phyloP scores from a whole-genome alignment of 2,329 filamentous ascomycete genomes.

The Raffaelea deltoideospora region DNA sequence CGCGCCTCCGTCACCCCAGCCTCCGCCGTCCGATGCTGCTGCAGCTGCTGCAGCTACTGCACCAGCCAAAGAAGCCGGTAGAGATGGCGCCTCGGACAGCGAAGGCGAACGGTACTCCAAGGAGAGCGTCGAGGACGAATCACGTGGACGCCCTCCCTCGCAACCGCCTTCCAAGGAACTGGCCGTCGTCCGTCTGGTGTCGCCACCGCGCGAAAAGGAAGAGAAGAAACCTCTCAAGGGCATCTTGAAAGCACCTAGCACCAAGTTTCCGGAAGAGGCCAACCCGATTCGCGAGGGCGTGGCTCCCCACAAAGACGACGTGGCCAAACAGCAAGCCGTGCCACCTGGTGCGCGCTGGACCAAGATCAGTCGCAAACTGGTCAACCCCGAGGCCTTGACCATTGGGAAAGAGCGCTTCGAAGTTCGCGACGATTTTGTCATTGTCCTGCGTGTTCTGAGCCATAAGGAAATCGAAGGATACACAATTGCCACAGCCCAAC shows the following conservation, averaged over 20 bases:
- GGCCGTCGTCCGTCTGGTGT: constrained; percentile 51
- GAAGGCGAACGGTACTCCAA: too few species aligned
- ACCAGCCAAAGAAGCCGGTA: too few species aligned
- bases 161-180: constrained; percentile 2
- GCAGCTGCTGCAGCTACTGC: too few species aligned
- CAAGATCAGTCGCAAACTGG: constrained; percentile 74
- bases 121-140: too few species aligned
- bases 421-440: constrained; percentile 83
- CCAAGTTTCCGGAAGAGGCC: constrained; percentile 74
- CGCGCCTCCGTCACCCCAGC: constrained; percentile 6
- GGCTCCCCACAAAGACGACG: constrained; percentile 80
- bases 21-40: constrained; percentile 14
- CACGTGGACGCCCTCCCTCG: too few species aligned
- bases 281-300: constrained; percentile 79
- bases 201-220: constrained; percentile 42
- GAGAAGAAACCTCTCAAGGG: constrained; percentile 53
- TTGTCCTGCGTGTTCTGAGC: constrained; percentile 73
- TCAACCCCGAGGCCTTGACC: constrained; percentile 78
- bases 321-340: constrained; percentile 51
- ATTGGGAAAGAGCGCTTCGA: constrained; percentile 84
- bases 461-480: constrained; percentile 85
- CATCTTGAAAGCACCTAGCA: constrained; percentile 71
- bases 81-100: too few species aligned
- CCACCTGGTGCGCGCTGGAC: constrained; percentile 78
- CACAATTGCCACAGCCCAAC: constrained; percentile 63